Percentiles rank a stretch among this genome's conserved stretches.
Conservation (phyloP, 2,329 filamentous ascomycete species). For the Xylariaceae sp. region DNA sequence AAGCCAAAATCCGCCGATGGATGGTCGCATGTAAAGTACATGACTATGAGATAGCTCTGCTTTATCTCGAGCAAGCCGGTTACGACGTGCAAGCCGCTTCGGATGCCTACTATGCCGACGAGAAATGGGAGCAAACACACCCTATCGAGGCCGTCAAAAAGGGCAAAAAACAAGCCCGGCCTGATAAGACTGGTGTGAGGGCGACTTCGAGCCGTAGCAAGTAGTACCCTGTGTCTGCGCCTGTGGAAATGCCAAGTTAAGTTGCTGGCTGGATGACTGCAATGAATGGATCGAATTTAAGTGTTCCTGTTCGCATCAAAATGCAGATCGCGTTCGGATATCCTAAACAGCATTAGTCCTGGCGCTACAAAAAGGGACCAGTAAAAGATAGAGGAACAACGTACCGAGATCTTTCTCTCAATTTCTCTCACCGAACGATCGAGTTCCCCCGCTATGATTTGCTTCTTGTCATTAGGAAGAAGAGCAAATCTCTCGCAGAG, state of each 20-base stretch:
- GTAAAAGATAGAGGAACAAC: slow-evolving; percentile 21
- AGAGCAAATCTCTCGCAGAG: slow-evolving; percentile 88
- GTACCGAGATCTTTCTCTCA: slow-evolving; percentile 85
- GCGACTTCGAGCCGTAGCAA: slow-evolving; percentile 17
- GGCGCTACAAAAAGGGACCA: background rate
- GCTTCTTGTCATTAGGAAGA: slow-evolving; percentile 83
- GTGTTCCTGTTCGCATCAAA: slow-evolving; percentile 38
- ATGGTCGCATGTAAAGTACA: slow-evolving; percentile 77
- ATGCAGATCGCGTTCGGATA: slow-evolving; percentile 58
- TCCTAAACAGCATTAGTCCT: slow-evolving; percentile 41
- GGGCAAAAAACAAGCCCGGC: slow-evolving; percentile 32
- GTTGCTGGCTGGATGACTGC: background rate
- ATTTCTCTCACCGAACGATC: slow-evolving; percentile 90
- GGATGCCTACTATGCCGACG: slow-evolving; percentile 65
- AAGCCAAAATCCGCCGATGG: slow-evolving; percentile 69
- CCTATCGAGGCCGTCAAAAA: slow-evolving; percentile 45
- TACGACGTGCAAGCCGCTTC: slow-evolving; percentile 67
- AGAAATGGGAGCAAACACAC: slow-evolving; percentile 64
- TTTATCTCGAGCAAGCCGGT: slow-evolving; percentile 69
- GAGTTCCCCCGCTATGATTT: slow-evolving; percentile 89
- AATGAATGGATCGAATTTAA: background rate
- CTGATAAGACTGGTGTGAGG: slow-evolving; percentile 21
- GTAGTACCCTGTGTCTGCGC: background rate
- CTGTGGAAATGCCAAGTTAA: background rate
- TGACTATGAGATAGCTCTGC: slow-evolving; percentile 71